A percentile compares a stretch with the other conserved stretches of the same genome.
Conservation (phyloP, 331 rosid genomes). For the Telfairia occidentalis region DNA sequence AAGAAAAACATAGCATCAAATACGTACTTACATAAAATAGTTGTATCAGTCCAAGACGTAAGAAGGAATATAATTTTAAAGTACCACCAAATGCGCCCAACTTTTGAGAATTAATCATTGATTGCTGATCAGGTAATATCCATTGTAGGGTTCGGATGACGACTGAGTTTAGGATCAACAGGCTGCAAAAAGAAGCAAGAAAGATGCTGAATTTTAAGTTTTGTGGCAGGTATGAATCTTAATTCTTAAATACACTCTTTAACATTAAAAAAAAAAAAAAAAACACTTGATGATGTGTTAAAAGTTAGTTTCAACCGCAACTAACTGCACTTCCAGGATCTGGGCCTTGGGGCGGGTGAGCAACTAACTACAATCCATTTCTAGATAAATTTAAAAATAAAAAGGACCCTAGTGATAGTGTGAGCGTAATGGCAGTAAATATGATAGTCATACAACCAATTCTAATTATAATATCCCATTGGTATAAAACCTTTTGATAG, state of each 20-base stretch:
- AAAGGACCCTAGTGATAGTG: too few species aligned
- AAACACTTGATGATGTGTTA: too few species aligned
- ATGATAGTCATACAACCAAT: background rate
- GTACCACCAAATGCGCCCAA: constrained; percentile 32
- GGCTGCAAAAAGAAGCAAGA: constrained; percentile 39
- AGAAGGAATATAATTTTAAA: constrained; percentile 53
- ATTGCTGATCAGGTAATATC: constrained; percentile 68
- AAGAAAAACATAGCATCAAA: background rate
- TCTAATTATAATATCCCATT: background rate
- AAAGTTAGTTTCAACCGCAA: too few species aligned
- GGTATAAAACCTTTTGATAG: background rate
- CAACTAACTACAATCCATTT: too few species aligned
- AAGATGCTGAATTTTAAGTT: background rate
- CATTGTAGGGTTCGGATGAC: constrained; percentile 58
- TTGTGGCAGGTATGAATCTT: background rate
- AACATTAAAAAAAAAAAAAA: background rate
- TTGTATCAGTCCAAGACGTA: constrained; percentile 49
- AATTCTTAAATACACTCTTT: background rate
- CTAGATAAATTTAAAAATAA: too few species aligned
- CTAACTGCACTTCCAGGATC: too few species aligned
- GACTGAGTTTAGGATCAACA: constrained; percentile 50
- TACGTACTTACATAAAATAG: constrained; percentile 71
- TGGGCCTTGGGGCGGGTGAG: too few species aligned
- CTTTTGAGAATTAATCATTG: constrained; percentile 33
- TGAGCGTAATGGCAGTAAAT: background rate